These are phyloP conservation scores for Melocanna baccifera DNA, from an alignment of 176 grass and related monocot species.

Conservation along the genomic window DNA sequence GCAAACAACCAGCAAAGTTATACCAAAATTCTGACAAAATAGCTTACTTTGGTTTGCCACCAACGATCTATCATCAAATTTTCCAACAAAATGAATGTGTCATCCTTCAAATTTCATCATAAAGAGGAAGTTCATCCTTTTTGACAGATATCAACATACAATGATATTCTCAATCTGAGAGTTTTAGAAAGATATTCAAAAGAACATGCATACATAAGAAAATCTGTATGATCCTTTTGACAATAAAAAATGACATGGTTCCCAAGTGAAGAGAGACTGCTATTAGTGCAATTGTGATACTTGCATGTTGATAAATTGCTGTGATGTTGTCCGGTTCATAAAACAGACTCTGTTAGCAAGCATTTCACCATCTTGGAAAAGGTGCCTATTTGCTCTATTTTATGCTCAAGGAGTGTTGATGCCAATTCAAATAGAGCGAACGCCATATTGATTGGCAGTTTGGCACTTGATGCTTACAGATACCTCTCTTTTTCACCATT, in stretches of 20 bases:
- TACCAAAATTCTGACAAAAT: not conserved
- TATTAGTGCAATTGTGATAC: not conserved
- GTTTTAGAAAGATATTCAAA: not conserved
- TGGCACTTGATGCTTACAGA: not conserved
- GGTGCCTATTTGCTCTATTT: not conserved
- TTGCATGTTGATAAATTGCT: constrained; percentile 1
- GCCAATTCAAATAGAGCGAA: not conserved
- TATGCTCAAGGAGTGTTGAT: not conserved
- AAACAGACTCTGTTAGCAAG: not conserved
- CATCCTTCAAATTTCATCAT: not conserved
- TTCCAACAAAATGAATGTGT: not conserved
- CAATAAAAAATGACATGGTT: not conserved
- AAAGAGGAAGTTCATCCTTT: not conserved
- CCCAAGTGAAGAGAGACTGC: not conserved
- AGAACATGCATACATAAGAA: not conserved
- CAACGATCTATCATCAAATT: not conserved
- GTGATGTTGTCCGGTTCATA: not conserved
- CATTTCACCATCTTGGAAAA: not conserved
- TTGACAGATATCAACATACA: not conserved
- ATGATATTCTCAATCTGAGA: not conserved
- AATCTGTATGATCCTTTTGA: not conserved
- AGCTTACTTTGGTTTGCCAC: not conserved
- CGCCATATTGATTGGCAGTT: not conserved
- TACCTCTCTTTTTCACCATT: not conserved
- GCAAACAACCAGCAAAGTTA: constrained; percentile 14